Evolutionary conservation across 164 flowering plant species (phyloP), one percentile per base, ranked within the genome.

Genomic region (Malania oleifera): DNA sequence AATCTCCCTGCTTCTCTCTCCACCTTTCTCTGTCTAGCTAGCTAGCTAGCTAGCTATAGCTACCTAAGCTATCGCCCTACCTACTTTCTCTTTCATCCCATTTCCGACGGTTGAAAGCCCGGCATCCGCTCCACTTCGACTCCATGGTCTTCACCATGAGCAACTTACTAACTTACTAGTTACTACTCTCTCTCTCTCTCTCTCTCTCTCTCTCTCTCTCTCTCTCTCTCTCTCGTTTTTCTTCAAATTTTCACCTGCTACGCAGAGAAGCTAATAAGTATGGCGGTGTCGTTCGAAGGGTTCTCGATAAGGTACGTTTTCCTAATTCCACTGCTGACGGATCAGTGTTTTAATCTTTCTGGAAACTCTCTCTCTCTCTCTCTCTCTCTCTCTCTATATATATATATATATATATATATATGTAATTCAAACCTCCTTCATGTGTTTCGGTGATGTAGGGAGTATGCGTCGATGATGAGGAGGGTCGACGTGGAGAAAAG

Each of bases 271-370:
- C 34, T 17, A 46, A n/a, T n/a, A 51, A 31, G 56, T 31, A 74
- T 75, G 82, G 77, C 75, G 28, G 65, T 66, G 34, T 67, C 68
- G 22, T 62, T 57, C 35, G 75, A 64, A 37, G 73, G 83, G 24
- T 84, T 84, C 72, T 82, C 83, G 15, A 82, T 84, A 70, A 62
- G 90, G 90, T 82, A 62, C 28, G 59, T 59, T 29, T 35, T 41
- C 11, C 29, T 56, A 5, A 0, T 20, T 34, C n/a, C 22, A 6
- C 10, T 60, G 1, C 56, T 56, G 12, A 18, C 1, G 29, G 28
- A 49, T 54, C 25, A 31, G 25, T 5, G 22, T 26, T 37, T 37
- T 11, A 44, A 14, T 56, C 4, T 26, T 52, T 11, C 5, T 2
- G 9, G 12, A n/a, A 15, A 40, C 19, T 28, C 12, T 15, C 55